Base-by-base conservation (phyloP, 257 asterid species). In the Rauvolfia tetraphylla region DNA sequence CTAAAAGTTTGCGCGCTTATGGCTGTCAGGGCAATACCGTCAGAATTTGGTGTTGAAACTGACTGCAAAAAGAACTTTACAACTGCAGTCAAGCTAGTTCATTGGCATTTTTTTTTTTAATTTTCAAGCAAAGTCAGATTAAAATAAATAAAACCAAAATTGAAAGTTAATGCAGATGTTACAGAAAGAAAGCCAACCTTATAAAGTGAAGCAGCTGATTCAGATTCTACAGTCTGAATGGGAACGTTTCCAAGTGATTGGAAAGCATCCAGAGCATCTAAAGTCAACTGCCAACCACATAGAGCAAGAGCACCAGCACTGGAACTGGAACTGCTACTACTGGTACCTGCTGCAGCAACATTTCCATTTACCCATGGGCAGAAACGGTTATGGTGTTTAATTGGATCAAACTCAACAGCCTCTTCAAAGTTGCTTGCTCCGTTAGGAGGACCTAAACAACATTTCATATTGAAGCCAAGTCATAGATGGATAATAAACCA, bases 351-450 rank as follows among this genome's bases (percentile, higher is more conserved):
- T 80, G 99, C 97, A 41, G 99, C 99, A 79, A 95, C 99, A 86
- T 95, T 93, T 78, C 99, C 98, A 76, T 95, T 93, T 78, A 95
- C 97, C 99, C 99, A 95, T 78, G 99, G 98, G 78, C 99, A 95
- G 86, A 88, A 93, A 82, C 80, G 84, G 81, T 95, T 95, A 76
- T 95, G 99, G 81, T 89, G 87, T 90, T 91, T 93, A 46, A 95
- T 91, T 74, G 98, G 99, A 83, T 95, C 97, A 48, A 95, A 95
- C 79, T 95, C 99, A 83, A 82, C 87, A n/a, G 85, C 85, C 71
- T 90, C 99, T 51, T 90, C 97, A 78, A 91, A 93, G 86, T 93
- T 93, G 89, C 95, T 90, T 87, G 88, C 97, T 31, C 97, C 99
- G 75, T 87, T 88, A 2, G 96, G 90, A 84, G 95, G 97, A 79